A percentile compares a stretch with the other conserved stretches of the same genome.
phyloP scores from a whole-genome alignment of 805 yeast species.

The Myxozyma neglecta region DNA sequence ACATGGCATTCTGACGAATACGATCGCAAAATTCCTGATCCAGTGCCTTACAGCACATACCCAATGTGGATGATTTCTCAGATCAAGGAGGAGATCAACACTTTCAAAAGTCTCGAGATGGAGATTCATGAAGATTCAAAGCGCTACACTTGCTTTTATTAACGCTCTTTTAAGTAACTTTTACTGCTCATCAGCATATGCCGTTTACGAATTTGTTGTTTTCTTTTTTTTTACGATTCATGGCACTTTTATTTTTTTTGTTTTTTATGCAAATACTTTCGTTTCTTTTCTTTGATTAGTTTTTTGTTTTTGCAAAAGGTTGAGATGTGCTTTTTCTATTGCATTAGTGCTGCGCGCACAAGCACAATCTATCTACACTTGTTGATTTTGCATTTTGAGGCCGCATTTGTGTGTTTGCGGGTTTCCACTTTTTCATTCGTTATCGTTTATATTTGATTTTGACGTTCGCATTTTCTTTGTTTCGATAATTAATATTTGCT shows the following conservation, averaged over 20 bases:
- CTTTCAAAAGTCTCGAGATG: constrained; percentile 70
- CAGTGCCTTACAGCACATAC: constrained; percentile 20
- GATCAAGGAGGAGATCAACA: constrained; percentile 82
- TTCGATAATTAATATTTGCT: no score
- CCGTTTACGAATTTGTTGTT: no score
- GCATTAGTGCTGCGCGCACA: background rate
- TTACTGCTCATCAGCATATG: no score
- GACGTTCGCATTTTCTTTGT: no score
- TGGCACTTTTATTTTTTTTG: background rate
- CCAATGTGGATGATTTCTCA: constrained; percentile 64
- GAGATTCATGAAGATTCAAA: constrained; percentile 74
- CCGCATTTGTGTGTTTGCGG: no score
- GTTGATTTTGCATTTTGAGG: no score
- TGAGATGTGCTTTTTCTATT: background rate
- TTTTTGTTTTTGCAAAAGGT: background rate
- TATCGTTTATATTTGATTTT: no score
- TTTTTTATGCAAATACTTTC: background rate
- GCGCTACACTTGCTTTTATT: constrained; percentile 82
- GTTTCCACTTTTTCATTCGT: no score
- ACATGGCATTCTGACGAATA: constrained; percentile 82
- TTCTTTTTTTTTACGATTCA: no score
- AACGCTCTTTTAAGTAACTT: constrained; percentile 24
- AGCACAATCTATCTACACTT: no score
- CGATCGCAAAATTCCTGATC: constrained; percentile 53
- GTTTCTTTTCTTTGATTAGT: background rate